Evolutionary conservation across 129 eudicot genomes (phyloP).

Genomic region (Heracleum sosnowskyi): DNA sequence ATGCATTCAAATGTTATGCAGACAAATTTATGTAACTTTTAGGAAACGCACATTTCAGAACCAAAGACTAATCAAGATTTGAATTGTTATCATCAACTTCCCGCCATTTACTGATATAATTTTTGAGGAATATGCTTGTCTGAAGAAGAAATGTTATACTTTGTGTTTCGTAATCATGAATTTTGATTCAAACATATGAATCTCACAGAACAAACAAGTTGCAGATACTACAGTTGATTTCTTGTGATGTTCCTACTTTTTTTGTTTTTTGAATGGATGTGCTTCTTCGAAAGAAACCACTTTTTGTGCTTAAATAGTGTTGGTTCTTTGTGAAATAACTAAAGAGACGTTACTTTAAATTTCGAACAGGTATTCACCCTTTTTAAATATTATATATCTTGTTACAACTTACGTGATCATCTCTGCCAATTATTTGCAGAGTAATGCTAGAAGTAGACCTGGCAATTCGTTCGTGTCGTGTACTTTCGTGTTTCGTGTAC

Average conservation of each 20-base stretch:
- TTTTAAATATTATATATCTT: too few relatives aligned
- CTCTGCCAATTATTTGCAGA: too few relatives aligned
- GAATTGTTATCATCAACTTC: neutral
- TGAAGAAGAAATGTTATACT: neutral
- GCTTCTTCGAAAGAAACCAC: neutral
- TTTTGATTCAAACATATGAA: too few relatives aligned
- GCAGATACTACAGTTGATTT: neutral
- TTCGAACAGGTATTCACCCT: too few relatives aligned
- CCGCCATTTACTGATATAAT: neutral
- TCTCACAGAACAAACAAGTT: neutral
- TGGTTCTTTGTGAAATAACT: too few relatives aligned
- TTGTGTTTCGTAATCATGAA: neutral
- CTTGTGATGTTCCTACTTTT: neutral
- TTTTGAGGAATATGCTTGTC: slow-evolving; percentile 8
- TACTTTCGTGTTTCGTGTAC: too few relatives aligned
- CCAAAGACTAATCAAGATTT: neutral
- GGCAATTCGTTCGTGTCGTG: too few relatives aligned
- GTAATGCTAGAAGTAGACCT: too few relatives aligned
- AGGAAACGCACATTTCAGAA: neutral
- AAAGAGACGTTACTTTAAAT: too few relatives aligned
- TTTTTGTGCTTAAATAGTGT: neutral
- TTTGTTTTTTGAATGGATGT: neutral
- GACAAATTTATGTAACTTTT: neutral
- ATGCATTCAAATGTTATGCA: neutral
- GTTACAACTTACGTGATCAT: too few relatives aligned